phyloP scores from a whole-genome alignment of 345 rosid genomes.

The Psidium friedrichsthalianum region DNA sequence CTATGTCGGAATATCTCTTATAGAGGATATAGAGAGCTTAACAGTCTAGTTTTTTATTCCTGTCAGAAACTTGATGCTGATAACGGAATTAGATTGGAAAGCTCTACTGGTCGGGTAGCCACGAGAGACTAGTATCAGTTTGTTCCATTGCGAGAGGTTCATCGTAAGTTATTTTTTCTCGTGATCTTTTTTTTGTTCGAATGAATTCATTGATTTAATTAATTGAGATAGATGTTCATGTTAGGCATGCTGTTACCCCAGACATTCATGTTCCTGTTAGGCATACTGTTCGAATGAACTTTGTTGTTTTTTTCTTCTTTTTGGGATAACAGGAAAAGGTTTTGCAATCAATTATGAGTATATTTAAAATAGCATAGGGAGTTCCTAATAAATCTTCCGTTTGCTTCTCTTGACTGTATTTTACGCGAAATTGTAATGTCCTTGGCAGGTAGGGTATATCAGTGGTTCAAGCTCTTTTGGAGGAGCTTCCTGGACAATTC shows the following conservation, averaged over 20 bases:
- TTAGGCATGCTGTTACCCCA: background rate
- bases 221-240: background rate
- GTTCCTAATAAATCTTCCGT: background rate
- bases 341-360: background rate
- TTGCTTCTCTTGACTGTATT: background rate
- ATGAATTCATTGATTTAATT: background rate
- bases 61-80: constrained; percentile 78
- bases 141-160: constrained; percentile 70
- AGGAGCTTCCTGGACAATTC: constrained; percentile 86
- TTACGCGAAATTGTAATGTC: background rate
- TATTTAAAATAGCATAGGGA: background rate
- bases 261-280: background rate
- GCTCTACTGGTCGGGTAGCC: constrained; percentile 64
- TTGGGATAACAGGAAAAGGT: background rate
- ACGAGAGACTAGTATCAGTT: constrained; percentile 86
- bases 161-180: constrained; percentile 26
- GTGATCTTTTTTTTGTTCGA: background rate
- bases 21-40: background rate
- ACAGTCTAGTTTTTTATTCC: background rate
- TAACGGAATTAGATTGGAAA: constrained; percentile 59
- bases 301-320: background rate
- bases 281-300: background rate
- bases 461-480: constrained; percentile 66
- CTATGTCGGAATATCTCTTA: background rate
- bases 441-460: constrained; percentile 52